Base-by-base conservation (phyloP, 768 basidiomycete genomes). In the Termitomyces sp. region DNA sequence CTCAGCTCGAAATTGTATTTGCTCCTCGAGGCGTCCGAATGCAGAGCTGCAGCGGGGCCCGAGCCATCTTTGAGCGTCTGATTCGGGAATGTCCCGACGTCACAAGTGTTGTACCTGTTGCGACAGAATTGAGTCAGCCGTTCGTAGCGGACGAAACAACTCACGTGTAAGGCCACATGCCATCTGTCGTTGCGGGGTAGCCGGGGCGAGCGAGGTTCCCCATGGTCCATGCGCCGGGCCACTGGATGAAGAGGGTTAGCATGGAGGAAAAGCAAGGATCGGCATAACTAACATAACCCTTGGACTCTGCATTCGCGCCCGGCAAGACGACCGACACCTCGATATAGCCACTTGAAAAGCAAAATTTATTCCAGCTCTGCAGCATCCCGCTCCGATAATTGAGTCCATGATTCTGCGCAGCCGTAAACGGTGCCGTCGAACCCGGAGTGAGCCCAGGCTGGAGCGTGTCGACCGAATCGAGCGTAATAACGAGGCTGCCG, bases 341-440 rank as follows among this genome's bases (percentile, higher is more conserved):
- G 59, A 94, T 81, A 71, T 89, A 89, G 4, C 91, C 91, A 27
- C 80, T 81, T 34, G 87, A 84, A 66, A 92, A 92, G 70, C 89
- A 93, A 65, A 93, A 86, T 76, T 93, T 92, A 72, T 94, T 93
- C 91, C 92, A 94, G 43, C 82, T 83, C 72, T 93, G 90, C 4
- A 95, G 74, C 89, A 93, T 92, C 6, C 86, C 90, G 66, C 76
- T 84, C 63, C 82, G 75, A 66, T 86, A 93, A 42, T 75, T 74
- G 58, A 89, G 77, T 8, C 74, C 75, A 67, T 92, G 85, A 62
- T 85, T 81, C 25, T 75, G 63, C 0, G 60, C 75, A 4, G 58
- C 21, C 1, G 75, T 77, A 58, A 81, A 78, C 0, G 78, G 78
- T 0, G 78, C 78, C 0, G 78, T 78, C 5, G 77, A 32, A 73